A percentile compares a stretch with the other conserved stretches of the same genome.
phyloP scores from a whole-genome alignment of 75 land plant species.

The Pinus albicaulis region DNA sequence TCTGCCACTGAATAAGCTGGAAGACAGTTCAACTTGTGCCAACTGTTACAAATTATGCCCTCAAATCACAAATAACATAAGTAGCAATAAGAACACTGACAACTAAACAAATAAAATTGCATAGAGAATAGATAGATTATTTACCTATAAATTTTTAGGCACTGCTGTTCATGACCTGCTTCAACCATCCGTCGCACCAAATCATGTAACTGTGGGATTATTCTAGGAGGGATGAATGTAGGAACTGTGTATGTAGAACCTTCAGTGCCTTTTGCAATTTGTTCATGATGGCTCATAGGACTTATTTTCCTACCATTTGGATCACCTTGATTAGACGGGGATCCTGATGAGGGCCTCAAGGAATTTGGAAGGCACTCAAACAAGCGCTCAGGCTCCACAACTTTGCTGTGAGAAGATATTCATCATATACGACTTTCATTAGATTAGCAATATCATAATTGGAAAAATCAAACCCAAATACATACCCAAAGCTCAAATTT shows the following conservation, averaged over 20 bases:
- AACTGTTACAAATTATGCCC: background rate
- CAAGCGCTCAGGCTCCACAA: conserved; percentile 77
- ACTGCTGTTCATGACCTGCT: conserved; percentile 64
- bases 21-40: background rate
- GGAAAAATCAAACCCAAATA: background rate
- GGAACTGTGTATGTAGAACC: conserved; percentile 52
- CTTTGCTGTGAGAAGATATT: conserved; percentile 57
- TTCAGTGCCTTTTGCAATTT: conserved; percentile 35
- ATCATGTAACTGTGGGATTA: conserved; percentile 71
- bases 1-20: background rate
- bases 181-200: conserved; percentile 73
- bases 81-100: background rate
- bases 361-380: conserved; percentile 66
- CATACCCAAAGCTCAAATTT: background rate
- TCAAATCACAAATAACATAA: background rate
- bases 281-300: conserved; percentile 17
- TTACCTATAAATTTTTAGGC: conserved; percentile 77
- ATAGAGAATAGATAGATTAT: background rate
- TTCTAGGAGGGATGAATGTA: conserved; percentile 62
- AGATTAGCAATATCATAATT: background rate
- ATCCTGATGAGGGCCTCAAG: conserved; percentile 43
- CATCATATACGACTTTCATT: background rate
- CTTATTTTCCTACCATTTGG: conserved; percentile 17
- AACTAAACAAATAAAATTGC: background rate
- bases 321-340: conserved; percentile 34